Evolutionary conservation across 1,139 yeast genomes (phyloP), one percentile per base, ranked within the genome.

Genomic region (Tardiomyces depauwii): DNA sequence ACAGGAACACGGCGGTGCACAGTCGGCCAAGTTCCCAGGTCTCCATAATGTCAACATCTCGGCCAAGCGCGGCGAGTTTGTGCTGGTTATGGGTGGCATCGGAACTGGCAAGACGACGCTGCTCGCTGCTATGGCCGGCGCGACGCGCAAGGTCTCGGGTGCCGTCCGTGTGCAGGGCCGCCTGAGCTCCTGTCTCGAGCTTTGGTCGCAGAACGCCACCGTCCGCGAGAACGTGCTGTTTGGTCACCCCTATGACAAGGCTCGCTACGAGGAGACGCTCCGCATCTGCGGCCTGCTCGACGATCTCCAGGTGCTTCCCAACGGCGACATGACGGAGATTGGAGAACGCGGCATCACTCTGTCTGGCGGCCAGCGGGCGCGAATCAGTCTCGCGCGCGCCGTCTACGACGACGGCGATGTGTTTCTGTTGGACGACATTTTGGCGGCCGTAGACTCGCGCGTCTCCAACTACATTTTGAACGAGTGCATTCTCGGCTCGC

Each of bases 361-460:
- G 41, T 85, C 95, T 2, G 96, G 96, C 49, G 96, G 96, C 41
- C 96, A 88, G 63, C 88, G 88, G 66, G 94, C 95, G 0, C 73
- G 95, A 58, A 76, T 86, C 54, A 82, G 81, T 55, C 68, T 88
- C 48, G 96, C 96, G 1, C 74, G 96, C 57, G 84, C 95, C 2
- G 88, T 84, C 2, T 88, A 88, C 62, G 78, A 82, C 40, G 70
- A 77, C 48, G 68, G 73, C 28, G 87, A 82, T 49, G 78, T 83
- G 40, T 67, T 85, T 19, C 63, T 88, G 48, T 68, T 88, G 50
- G 96, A 88, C 60, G 96, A 88, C 64, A 93, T 87, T 6, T 70
- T 88, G 49, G 79, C 88, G 66, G 96, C 96, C 1, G 96, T 88
- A 13, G 96, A 88, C 68, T 86, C 95, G 9, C 80, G 85, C 58